These are phyloP conservation scores for Magnusiomyces fungicola DNA, from an alignment of 1,139 yeast species.

Conservation along the genomic window DNA sequence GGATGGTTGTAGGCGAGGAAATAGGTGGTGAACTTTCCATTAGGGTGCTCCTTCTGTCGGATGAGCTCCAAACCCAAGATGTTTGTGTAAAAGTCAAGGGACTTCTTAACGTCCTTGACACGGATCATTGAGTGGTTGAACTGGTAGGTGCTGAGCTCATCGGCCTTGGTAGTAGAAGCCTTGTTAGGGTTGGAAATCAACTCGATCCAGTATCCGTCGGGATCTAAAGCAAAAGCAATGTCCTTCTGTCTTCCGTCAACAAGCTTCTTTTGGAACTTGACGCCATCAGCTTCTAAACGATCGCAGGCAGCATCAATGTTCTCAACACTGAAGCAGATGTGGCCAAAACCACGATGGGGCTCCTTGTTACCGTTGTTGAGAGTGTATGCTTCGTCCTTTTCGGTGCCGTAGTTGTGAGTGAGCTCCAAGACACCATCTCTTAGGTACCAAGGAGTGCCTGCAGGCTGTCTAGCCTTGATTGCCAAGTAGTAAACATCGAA, in stretches of 20 bases:
- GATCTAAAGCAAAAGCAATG: constrained; percentile 91
- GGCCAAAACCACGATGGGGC: constrained; percentile 90
- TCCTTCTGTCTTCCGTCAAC: constrained; percentile 86
- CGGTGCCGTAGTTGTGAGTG: constrained; percentile 74
- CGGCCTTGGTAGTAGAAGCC: constrained; percentile 13
- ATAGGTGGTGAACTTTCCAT: constrained; percentile 76
- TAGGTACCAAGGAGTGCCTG: constrained; percentile 45
- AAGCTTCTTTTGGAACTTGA: constrained; percentile 71
- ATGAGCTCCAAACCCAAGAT: constrained; percentile 74
- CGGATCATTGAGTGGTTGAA: constrained; percentile 93
- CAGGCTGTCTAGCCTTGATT: constrained; percentile 43
- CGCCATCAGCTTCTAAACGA: constrained; percentile 48
- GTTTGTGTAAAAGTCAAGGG: constrained; percentile 69
- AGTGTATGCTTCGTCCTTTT: constrained; percentile 49
- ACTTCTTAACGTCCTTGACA: constrained; percentile 71
- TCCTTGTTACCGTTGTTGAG: constrained; percentile 77
- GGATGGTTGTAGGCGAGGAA: constrained; percentile 57
- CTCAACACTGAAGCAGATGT: constrained; percentile 80
- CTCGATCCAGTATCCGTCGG: constrained; percentile 97
- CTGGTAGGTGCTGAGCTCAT: constrained; percentile 41
- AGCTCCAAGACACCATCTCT: constrained; percentile 78
- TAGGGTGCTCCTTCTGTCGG: constrained; percentile 47
- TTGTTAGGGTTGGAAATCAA: constrained; percentile 55
- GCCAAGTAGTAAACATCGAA: constrained; percentile 67
- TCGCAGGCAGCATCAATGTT: constrained; percentile 60